A percentile compares a stretch with the other conserved stretches of the same genome.
phyloP scores from a whole-genome alignment of 352 stramenopile genomes.

The Phytophthora chlamydospora region DNA sequence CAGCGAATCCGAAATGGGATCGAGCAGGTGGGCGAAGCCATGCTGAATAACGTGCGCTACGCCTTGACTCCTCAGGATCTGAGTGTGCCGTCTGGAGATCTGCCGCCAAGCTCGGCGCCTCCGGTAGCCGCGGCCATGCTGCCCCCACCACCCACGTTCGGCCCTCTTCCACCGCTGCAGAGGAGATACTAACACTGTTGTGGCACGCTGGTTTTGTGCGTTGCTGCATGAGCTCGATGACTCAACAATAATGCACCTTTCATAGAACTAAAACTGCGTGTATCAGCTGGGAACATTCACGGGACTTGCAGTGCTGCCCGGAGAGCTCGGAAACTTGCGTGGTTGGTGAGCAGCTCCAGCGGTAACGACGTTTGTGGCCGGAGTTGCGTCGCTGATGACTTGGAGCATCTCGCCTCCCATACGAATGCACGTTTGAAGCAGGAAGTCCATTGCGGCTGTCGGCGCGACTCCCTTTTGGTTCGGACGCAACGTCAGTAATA shows the following conservation, averaged over 20 bases:
- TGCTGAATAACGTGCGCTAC: slow-evolving; percentile 42
- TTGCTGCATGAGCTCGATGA: slow-evolving; percentile 12
- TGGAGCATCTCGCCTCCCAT: slow-evolving; percentile 39
- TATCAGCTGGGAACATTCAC: slow-evolving; percentile 5
- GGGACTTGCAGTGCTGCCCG: neutral
- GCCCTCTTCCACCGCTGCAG: neutral
- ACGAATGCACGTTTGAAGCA: slow-evolving; percentile 23
- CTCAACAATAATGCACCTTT: slow-evolving; percentile 15
- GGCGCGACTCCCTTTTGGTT: slow-evolving; percentile 18
- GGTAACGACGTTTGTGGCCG: slow-evolving; percentile 5
- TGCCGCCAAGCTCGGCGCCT: neutral
- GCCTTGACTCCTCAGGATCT: slow-evolving; percentile 19
- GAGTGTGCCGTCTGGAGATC: slow-evolving; percentile 17
- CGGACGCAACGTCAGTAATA: slow-evolving; percentile 34
- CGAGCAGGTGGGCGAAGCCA: slow-evolving; percentile 37
- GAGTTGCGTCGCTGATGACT: slow-evolving; percentile 11
- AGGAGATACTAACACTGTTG: slow-evolving; percentile 26
- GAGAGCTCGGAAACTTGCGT: neutral
- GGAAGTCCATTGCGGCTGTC: slow-evolving; percentile 23
- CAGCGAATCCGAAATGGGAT: slow-evolving; percentile 38
- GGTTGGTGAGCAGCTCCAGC: slow-evolving; percentile 1
- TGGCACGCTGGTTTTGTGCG: neutral
- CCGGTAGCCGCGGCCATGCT: slow-evolving; percentile 14
- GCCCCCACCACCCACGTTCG: slow-evolving; percentile 11
- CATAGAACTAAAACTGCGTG: slow-evolving; percentile 6